Evolutionary conservation across 2,329 filamentous ascomycete genomes (phyloP), one percentile per base, ranked within the genome.

Genomic region (Colletotrichum plurivorum): DNA sequence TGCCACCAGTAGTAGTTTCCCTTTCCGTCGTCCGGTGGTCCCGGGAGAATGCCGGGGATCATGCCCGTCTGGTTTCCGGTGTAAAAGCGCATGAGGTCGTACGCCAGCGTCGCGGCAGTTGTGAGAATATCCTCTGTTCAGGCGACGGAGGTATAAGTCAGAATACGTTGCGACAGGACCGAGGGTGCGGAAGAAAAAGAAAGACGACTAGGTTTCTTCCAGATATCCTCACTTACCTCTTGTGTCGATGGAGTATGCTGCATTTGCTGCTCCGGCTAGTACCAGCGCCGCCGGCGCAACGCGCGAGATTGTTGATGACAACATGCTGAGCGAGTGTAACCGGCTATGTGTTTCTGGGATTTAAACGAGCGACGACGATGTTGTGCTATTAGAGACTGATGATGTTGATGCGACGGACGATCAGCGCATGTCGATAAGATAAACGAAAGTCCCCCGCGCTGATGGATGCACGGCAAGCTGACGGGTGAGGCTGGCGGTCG

Each of bases 1-100:
- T 92, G 89, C 90, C 89, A 92, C 89, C 89, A 92, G 81, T 91
- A 91, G 75, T 88, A 89, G 53, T 80, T 78, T 25, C 83, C 83
- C 2, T 27, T 56, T 43, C 57, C 57, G 16, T 67, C 58, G n/a
- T 67, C 64, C 2, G 84, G 84, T 51, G 84, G 84, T 8, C 84
- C 83, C 10, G 84, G 84, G 6, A 86, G 76, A 65, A 85, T 84
- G n/a, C 84, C 84, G 4, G 83, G 82, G 3, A 80, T 82, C 71
- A 80, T 76, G 18, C 84, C 84, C 0, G 82, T 78, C 60, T 81
- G 69, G 71, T 84, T 84, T 67, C 84, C 84, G 12, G 83, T 75
- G 72, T 86, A 86, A 73, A 84, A 85, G 60, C 79, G 77, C 63
- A 86, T 73, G 72, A 85, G 72, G 63, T 85, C 84, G 75, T 79